These are phyloP conservation scores for Silene conica DNA, from an alignment of 148 eudicot genomes.

Conservation along the genomic window DNA sequence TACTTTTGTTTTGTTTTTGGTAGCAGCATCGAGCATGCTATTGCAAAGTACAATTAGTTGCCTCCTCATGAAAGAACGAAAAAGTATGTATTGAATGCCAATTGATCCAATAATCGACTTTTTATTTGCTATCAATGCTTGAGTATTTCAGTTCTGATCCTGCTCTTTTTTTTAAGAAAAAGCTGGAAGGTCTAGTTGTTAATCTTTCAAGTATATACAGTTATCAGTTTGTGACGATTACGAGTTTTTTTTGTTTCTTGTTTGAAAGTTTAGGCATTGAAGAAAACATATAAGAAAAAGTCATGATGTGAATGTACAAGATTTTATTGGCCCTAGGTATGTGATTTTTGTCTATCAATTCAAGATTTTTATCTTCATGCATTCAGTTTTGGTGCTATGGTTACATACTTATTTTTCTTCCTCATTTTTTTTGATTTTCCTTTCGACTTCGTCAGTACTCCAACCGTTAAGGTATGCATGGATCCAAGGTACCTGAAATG, in stretches of 20 bases:
- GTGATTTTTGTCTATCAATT: background rate
- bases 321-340: conserved; percentile 44
- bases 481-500: conserved; percentile 18
- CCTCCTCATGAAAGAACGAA: conserved; percentile 41
- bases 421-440: background rate
- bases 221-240: conserved; percentile 19
- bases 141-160: background rate
- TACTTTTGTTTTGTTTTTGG: background rate
- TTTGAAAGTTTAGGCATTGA: conserved; percentile 50
- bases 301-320: conserved; percentile 57
- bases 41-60: conserved; percentile 30
- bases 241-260: conserved; percentile 19
- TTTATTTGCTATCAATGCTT: too few relatives aligned
- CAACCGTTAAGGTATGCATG: conserved; percentile 51
- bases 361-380: background rate
- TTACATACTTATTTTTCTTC: background rate
- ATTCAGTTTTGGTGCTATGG: background rate
- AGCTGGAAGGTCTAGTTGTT: conserved; percentile 30
- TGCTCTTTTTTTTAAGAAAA: conserved; percentile 15
- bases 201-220: conserved; percentile 5
- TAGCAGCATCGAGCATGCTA: conserved; percentile 33
- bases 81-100: conserved; percentile 18
- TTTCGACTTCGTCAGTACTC: conserved; percentile 32
- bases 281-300: conserved; percentile 49
- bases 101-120: too few relatives aligned